Evolutionary conservation across 768 basidiomycete genomes (phyloP).

Genomic region (Xerocomellus amylosporus): DNA sequence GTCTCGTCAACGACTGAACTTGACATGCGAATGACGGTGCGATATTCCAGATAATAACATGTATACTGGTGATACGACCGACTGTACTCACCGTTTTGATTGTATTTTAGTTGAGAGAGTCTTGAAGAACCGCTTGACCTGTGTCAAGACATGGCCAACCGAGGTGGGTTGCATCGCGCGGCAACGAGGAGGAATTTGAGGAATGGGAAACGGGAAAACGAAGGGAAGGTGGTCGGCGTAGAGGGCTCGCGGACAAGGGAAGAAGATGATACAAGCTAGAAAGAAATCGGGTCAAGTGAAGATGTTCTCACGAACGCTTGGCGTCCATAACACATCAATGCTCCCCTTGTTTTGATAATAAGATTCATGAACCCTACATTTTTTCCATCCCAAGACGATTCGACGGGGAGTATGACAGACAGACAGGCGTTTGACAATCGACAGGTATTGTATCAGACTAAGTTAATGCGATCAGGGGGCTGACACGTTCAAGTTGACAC

Average conservation of each 20-base stretch:
- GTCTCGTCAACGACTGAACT: constrained; percentile 2
- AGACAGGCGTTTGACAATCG: too few species aligned
- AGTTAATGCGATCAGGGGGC: too few species aligned
- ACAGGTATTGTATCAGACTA: too few species aligned
- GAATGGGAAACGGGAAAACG: neutral
- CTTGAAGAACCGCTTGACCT: constrained; percentile 18
- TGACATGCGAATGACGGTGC: neutral
- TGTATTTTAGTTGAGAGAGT: constrained; percentile 19
- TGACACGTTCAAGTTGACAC: too few species aligned
- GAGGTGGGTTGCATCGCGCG: constrained; percentile 15
- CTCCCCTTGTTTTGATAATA: neutral
- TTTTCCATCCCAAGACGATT: neutral
- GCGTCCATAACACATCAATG: neutral
- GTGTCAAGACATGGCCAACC: constrained; percentile 13
- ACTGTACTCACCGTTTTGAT: constrained; percentile 18
- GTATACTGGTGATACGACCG: too few species aligned
- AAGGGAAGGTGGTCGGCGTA: neutral
- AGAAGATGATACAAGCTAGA: neutral
- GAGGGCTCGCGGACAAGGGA: neutral
- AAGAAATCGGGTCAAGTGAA: neutral
- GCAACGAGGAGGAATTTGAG: neutral
- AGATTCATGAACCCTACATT: neutral
- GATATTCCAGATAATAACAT: too few species aligned
- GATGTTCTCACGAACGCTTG: constrained; percentile 5
- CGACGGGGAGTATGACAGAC: too few species aligned